Conservation (phyloP, 257 asterid genomes). For the Petunia axillaris region DNA sequence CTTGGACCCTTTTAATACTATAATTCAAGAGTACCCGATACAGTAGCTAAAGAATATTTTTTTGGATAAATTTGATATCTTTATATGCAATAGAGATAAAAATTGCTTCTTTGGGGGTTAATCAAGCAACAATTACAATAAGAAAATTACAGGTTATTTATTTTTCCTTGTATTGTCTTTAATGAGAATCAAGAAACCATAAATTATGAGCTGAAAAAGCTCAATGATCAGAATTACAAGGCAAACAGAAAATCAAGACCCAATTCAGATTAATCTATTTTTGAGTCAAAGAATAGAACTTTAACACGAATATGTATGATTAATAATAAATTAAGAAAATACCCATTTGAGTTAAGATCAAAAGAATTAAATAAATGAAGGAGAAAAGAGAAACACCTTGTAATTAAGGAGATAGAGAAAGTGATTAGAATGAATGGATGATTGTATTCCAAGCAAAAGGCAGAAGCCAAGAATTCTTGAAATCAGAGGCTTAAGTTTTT, state of each 20-base stretch:
- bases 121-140: neutral
- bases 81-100: neutral
- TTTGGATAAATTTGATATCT: neutral
- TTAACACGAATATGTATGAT: neutral
- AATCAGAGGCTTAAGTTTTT: neutral
- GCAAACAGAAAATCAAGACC: neutral
- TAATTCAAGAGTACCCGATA: neutral
- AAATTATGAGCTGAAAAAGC: constrained; percentile 2
- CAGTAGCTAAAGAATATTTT: neutral
- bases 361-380: neutral
- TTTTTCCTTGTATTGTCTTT: neutral
- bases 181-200: constrained; percentile 1
- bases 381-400: neutral
- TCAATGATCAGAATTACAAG: constrained; percentile 9
- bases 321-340: neutral
- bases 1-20: constrained; percentile 12
- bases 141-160: neutral
- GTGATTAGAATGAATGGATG: neutral
- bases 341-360: neutral
- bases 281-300: neutral
- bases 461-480: constrained; percentile 1
- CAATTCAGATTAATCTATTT: constrained; percentile 2
- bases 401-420: neutral
- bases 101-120: neutral
- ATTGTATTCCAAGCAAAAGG: neutral